phyloP scores from a whole-genome alignment of 2,329 filamentous ascomycete species.

The Colletotrichum eremochloae region DNA sequence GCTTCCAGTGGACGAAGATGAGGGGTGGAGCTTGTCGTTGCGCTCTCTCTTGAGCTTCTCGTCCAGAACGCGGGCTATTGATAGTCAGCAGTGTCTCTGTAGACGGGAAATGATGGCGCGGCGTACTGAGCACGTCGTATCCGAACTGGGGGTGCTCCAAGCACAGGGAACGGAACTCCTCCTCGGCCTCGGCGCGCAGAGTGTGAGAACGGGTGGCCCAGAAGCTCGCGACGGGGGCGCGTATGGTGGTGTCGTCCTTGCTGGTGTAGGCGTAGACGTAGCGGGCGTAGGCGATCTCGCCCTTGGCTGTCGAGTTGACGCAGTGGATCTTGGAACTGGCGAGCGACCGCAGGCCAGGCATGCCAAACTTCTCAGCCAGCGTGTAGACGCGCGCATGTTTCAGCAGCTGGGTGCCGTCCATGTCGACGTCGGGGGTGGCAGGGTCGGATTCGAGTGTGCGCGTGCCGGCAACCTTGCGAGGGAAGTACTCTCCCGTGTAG shows the following conservation, averaged over 20 bases:
- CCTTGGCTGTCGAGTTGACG: slow-evolving; percentile 87
- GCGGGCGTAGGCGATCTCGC: slow-evolving; percentile 91
- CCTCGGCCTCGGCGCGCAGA: slow-evolving; percentile 86
- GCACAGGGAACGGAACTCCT: slow-evolving; percentile 87
- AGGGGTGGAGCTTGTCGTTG: slow-evolving; percentile 70
- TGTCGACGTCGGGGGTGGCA: slow-evolving; percentile 74
- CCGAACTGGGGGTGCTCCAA: slow-evolving; percentile 92
- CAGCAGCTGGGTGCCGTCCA: slow-evolving; percentile 85
- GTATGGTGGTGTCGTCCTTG: slow-evolving; percentile 77
- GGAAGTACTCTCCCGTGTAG: slow-evolving; percentile 91
- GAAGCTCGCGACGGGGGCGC: slow-evolving; percentile 88
- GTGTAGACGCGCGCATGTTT: slow-evolving; percentile 93
- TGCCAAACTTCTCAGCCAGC: slow-evolving; percentile 82
- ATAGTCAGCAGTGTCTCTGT: slow-evolving; percentile 39
- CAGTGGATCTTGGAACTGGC: slow-evolving; percentile 93
- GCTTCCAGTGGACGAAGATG: slow-evolving; percentile 54
- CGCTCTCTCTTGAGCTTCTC: slow-evolving; percentile 75
- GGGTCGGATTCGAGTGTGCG: slow-evolving; percentile 79
- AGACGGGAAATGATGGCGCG: slow-evolving; percentile 38
- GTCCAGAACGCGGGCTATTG: slow-evolving; percentile 71
- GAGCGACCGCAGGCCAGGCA: slow-evolving; percentile 77
- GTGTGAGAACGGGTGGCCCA: slow-evolving; percentile 88
- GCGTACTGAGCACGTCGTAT: slow-evolving; percentile 86
- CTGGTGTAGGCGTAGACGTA: slow-evolving; percentile 87
- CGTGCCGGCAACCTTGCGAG: slow-evolving; percentile 72